A percentile compares a stretch with the other conserved stretches of the same genome.
Evolutionary conservation across 495 filamentous ascomycete species (phyloP).

Genomic region (Trypethelium eluteriae): DNA sequence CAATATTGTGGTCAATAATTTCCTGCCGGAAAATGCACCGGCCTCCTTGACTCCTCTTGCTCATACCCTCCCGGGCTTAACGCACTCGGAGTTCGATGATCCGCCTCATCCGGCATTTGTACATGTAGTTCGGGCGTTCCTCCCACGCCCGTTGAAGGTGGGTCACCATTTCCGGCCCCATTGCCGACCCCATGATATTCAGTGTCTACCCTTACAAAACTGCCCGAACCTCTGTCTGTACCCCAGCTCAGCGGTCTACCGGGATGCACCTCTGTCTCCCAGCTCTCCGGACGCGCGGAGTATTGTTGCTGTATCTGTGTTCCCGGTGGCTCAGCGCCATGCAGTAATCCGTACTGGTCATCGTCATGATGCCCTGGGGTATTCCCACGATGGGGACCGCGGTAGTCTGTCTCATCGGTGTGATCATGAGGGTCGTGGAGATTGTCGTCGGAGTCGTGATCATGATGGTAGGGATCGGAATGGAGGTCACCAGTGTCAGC

Average conservation of each 20-base stretch:
- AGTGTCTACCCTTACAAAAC: slow-evolving; percentile 1
- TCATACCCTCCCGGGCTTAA: slow-evolving; percentile 31
- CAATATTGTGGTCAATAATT: background rate
- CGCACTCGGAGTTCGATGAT: slow-evolving; percentile 19
- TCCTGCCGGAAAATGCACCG: slow-evolving; percentile 7
- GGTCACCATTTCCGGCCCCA: background rate
- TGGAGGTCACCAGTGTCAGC: slow-evolving; percentile 30
- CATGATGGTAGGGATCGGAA: slow-evolving; percentile 15
- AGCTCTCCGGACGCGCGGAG: background rate
- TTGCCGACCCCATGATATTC: background rate
- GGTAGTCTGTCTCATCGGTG: background rate
- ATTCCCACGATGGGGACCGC: slow-evolving; percentile 25
- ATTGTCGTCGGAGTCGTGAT: slow-evolving; percentile 12
- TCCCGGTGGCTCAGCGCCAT: slow-evolving; percentile 21
- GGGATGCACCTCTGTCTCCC: slow-evolving; percentile 28
- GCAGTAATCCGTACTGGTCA: slow-evolving; percentile 28
- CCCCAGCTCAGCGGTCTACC: slow-evolving; percentile 33
- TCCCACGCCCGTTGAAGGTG: background rate
- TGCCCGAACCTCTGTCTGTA: slow-evolving; percentile 14
- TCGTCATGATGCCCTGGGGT: slow-evolving; percentile 21
- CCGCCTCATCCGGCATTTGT: slow-evolving; percentile 11
- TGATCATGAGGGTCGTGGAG: background rate
- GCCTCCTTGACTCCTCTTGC: slow-evolving; percentile 20
- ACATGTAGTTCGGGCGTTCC: background rate
- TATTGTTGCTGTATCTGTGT: background rate